phyloP scores from a whole-genome alignment of 2,329 filamentous ascomycete species.

The Ophiocordyceps sinensis region DNA sequence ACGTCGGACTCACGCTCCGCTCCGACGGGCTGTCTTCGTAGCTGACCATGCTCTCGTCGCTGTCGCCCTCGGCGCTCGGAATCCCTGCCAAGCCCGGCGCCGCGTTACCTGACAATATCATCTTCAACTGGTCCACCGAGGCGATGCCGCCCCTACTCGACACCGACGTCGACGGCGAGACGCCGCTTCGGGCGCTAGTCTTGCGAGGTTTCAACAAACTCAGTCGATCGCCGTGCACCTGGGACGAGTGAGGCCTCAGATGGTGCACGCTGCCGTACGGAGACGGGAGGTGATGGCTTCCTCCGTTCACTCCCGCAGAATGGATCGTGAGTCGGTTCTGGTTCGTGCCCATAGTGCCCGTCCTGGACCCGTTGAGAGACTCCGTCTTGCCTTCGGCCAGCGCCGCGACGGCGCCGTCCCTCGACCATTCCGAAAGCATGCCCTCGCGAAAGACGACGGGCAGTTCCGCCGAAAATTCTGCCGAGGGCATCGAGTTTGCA shows the following conservation, averaged over 20 bases:
- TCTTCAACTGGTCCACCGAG: constrained; percentile 50
- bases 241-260: constrained; percentile 32
- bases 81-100: constrained; percentile 22
- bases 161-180: constrained; percentile 28
- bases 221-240: constrained; percentile 19
- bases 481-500: constrained; percentile 22
- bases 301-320: constrained; percentile 22
- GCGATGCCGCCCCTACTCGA: constrained; percentile 37
- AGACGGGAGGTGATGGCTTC: constrained; percentile 24
- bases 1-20: constrained; percentile 39
- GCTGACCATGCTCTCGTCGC: constrained; percentile 56
- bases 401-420: constrained; percentile 54
- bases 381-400: constrained; percentile 55
- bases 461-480: constrained; percentile 36
- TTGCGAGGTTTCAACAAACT: constrained; percentile 32
- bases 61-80: constrained; percentile 31
- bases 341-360: constrained; percentile 40
- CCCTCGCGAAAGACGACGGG: constrained; percentile 55
- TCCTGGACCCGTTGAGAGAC: constrained; percentile 63
- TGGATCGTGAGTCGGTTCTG: constrained; percentile 45
- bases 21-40: constrained; percentile 56
- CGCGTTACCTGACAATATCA: constrained; percentile 39
- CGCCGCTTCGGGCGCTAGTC: constrained; percentile 36
- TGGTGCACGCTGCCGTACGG: constrained; percentile 36
- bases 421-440: constrained; percentile 68